Base-by-base conservation (phyloP, 1,139 yeast species). In the Hansenula sp. region DNA sequence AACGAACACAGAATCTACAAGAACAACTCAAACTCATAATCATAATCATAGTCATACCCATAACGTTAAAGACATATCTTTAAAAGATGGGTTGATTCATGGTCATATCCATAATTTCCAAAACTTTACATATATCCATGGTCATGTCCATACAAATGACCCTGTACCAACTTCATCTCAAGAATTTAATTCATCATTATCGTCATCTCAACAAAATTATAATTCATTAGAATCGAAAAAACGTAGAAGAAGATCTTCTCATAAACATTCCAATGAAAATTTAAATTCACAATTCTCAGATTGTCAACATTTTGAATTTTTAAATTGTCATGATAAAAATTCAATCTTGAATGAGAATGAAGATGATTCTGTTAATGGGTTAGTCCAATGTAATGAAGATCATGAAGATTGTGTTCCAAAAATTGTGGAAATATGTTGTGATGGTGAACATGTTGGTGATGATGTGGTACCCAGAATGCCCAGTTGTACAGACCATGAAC, bases 21-120 rank as follows among this genome's bases (percentile, higher is more conserved):
- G 17, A 9, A 17, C 34, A 32, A 21, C 29, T 9, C 9, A n/a
- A n/a, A 18, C n/a, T 15, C 3, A 16, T 6, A 13, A 35, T 10
- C 24, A 21, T n/a, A 35, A 27, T 7, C 7, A 3, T 4, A 27
- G 17, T 5, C 10, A 27, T 9, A 36, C 12, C 3, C 9, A 5
- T 4, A 5, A 16, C 3, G 13, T 12, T 10, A 10, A 25, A 8
- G 19, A 16, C 10, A 15, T 15, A 19, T 11, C 29, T 24, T 36
- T 42, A 38, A 40, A 42, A 19, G 59, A 77, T 50, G 84, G 85
- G 15, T 71, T 76, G 39, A 82, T 81, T 16, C 87, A 81, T 61
- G 87, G 87, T 1, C 87, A 81, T 55, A 79, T 81, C 30, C 87
- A 81, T 60, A 78, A 76, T 54, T 84, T 79, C 56, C 70, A 73